phyloP scores from a whole-genome alignment of 768 basidiomycete genomes.

The Boletus vinaceobasis region DNA sequence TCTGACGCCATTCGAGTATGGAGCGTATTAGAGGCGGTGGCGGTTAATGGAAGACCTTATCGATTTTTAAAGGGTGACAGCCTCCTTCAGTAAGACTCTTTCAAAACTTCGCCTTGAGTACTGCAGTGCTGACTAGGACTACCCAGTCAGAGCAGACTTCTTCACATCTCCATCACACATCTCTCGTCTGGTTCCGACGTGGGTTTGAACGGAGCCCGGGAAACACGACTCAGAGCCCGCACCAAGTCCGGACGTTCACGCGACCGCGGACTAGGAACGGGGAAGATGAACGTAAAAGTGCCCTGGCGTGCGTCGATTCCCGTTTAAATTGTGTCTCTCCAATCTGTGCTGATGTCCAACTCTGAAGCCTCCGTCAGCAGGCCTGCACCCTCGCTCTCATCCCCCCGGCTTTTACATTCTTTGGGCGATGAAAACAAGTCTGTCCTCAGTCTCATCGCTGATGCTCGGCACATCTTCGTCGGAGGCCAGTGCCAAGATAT shows the following conservation, averaged over 20 bases:
- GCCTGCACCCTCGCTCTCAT: conserved; percentile 43
- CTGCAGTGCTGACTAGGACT: not conserved
- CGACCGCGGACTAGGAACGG: not conserved
- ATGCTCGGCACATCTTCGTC: conserved; percentile 71
- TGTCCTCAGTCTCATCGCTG: conserved; percentile 72
- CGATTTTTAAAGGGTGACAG: not conserved
- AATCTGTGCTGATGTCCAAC: conserved; percentile 8
- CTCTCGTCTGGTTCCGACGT: not conserved
- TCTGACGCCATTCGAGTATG: conserved; percentile 31
- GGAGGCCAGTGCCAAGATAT: conserved; percentile 80
- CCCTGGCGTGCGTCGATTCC: conserved; percentile 26
- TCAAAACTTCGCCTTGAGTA: not conserved
- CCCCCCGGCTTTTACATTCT: conserved; percentile 60
- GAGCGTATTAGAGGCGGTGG: not conserved
- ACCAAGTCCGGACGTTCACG: conserved; percentile 1
- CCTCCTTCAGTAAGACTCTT: too few relatives aligned
- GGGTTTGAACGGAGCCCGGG: conserved; percentile 1
- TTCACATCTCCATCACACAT: not conserved
- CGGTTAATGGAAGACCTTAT: conserved; percentile 1
- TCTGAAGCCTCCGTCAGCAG: conserved; percentile 57
- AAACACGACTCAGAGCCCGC: not conserved
- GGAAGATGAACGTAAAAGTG: conserved; percentile 9
- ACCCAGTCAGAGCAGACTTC: not conserved
- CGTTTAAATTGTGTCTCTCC: not conserved
- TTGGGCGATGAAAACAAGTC: conserved; percentile 69